Evolutionary conservation across 2,329 filamentous ascomycete species (phyloP), one percentile per base, ranked within the genome.

Genomic region (Dothistroma septosporum): DNA sequence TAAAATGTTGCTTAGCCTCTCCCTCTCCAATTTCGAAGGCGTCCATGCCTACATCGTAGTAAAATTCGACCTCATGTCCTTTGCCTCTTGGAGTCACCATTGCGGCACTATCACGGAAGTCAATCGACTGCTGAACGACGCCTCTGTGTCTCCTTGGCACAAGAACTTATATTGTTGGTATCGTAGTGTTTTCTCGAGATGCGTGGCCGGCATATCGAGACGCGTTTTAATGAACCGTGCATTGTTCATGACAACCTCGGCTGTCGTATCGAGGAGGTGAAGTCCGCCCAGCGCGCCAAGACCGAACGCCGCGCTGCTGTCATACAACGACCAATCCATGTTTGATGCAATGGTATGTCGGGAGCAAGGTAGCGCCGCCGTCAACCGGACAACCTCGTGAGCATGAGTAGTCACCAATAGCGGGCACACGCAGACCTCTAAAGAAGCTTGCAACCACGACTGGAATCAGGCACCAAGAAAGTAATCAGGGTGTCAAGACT

Each of bases 1-100:
- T 66, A 44, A 7, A 32, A 12, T 16, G 22, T 24, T 32, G 1
- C 8, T 58, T 19, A 59, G 52, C 37, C 24, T 16, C 2, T 9
- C 10, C 7, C 6, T 50, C 11, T 24, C 6, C 47, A 11, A 14
- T 31, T 4, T 24, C 21, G 19, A 16, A 24, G 19, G 47, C 24
- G 2, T 50, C 9, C 12, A 50, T 31, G 24, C 63, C 52, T 53
- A 64, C 65, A 57, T 67, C 65, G 61, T 66, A 67, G 54, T 67
- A 60, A 55, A 67, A 67, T 22, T 67, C 65, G 8, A 67, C 54
- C 10, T 59, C 53, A 50, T 60, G 62, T 31, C 59, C 28, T 48
- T 53, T 53, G 50, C 50, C 31, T 14, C 56, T 54, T 14, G 48
- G 31, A 22, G 19, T 22, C 12, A 44, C 19, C 55, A 61, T 57